Percentiles rank a stretch among this genome's conserved stretches.
Conservation (phyloP, 192 early-diverging fungal species). For the Rhizophagus prolifer region DNA sequence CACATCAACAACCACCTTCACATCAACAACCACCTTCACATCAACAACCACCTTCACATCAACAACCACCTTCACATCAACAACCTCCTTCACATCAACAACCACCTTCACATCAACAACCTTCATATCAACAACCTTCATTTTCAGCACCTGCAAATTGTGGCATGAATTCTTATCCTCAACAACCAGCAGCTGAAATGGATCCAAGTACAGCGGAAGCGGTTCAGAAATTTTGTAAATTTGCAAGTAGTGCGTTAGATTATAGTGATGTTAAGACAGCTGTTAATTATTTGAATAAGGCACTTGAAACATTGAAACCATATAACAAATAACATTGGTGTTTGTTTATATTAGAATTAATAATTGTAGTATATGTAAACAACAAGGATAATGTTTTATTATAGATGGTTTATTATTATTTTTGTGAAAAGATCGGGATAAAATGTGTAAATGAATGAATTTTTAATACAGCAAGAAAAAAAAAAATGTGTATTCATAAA, state of each 20-base stretch:
- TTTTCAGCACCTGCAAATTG: neutral
- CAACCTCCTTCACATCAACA: conserved; percentile 34
- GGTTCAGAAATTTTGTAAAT: conserved; percentile 88
- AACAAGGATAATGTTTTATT: neutral
- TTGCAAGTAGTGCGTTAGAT: conserved; percentile 90
- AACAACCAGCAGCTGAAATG: conserved; percentile 33
- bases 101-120: conserved; percentile 29
- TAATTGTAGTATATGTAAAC: neutral
- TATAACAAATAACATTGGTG: neutral
- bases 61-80: conserved; percentile 35
- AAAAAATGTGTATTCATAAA: neutral
- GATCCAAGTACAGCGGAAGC: conserved; percentile 55
- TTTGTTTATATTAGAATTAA: neutral
- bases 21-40: conserved; percentile 37
- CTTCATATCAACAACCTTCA: conserved; percentile 27
- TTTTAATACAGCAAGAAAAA: neutral
- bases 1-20: conserved; percentile 18
- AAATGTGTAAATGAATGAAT: too few species aligned
- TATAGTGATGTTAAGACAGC: conserved; percentile 93
- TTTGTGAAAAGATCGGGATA: too few species aligned
- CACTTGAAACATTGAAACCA: conserved; percentile 39
- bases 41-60: conserved; percentile 27
- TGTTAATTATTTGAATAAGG: conserved; percentile 71
- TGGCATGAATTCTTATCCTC: conserved; percentile 8
- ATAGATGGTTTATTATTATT: too few species aligned